Evolutionary conservation across 495 filamentous ascomycete species (phyloP).

Genomic region (Annulohypoxylon nitens): DNA sequence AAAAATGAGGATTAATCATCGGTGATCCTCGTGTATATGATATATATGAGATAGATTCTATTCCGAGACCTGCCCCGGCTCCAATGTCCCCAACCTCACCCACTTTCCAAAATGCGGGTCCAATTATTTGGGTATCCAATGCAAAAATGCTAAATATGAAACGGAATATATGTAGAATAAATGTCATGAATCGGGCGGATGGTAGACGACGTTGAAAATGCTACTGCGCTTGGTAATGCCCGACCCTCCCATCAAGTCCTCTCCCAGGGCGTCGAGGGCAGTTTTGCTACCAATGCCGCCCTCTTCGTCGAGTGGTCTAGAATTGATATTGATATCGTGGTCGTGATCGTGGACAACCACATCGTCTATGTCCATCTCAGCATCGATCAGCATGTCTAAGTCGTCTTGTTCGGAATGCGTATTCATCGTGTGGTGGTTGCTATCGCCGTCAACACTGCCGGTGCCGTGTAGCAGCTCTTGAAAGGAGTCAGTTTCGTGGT

Average conservation of each 20-base stretch:
- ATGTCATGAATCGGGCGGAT: conserved; percentile 18
- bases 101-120: neutral
- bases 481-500: conserved; percentile 54
- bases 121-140: conserved; percentile 12
- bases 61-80: neutral
- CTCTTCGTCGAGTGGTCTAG: neutral
- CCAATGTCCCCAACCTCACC: neutral
- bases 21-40: neutral
- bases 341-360: conserved; percentile 17
- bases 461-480: conserved; percentile 59
- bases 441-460: conserved; percentile 37
- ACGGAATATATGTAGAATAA: neutral
- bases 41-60: neutral
- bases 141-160: neutral
- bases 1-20: conserved; percentile 1
- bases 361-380: conserved; percentile 49
- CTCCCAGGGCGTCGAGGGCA: neutral
- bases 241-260: conserved; percentile 28
- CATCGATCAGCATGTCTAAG: conserved; percentile 66
- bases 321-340: conserved; percentile 10
- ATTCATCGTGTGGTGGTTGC: neutral
- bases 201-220: conserved; percentile 50
- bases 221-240: conserved; percentile 43
- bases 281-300: neutral
- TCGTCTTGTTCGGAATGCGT: conserved; percentile 51